These are phyloP conservation scores for Podospora bellae-mahoneyi DNA, from an alignment of 495 filamentous ascomycete genomes.

Conservation along the genomic window DNA sequence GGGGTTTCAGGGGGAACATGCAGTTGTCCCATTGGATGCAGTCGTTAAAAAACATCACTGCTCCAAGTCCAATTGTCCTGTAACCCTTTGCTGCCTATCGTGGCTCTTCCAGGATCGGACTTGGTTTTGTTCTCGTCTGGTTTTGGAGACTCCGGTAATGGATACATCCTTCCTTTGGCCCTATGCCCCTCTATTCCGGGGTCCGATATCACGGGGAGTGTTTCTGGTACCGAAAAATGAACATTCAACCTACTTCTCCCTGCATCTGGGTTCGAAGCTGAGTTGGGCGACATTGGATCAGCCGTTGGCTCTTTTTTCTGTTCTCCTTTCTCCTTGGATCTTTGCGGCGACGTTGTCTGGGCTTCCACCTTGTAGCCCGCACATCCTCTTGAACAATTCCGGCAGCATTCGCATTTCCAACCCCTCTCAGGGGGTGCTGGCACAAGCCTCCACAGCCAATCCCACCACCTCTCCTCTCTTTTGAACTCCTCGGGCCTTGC, in stretches of 20 bases:
- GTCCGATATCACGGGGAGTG: neutral
- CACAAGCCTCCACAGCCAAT: neutral
- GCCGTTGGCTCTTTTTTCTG: neutral
- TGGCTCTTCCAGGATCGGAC: neutral
- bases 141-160: neutral
- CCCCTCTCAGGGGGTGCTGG: neutral
- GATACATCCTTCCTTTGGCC: neutral
- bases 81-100: neutral
- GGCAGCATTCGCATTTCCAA: neutral
- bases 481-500: neutral
- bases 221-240: neutral
- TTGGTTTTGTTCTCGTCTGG: neutral
- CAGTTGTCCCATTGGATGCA: neutral
- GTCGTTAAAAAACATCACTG: neutral
- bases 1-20: neutral
- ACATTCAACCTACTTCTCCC: neutral
- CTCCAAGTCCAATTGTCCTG: neutral
- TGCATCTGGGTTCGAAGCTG: neutral
- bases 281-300: neutral
- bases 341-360: neutral
- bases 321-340: neutral
- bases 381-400: neutral
- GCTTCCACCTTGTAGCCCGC: neutral
- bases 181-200: neutral
- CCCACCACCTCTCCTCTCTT: neutral